A percentile compares a stretch with the other conserved stretches of the same genome.
Conservation (phyloP, 768 basidiomycete genomes). For the Pleurotus tuoliensis region DNA sequence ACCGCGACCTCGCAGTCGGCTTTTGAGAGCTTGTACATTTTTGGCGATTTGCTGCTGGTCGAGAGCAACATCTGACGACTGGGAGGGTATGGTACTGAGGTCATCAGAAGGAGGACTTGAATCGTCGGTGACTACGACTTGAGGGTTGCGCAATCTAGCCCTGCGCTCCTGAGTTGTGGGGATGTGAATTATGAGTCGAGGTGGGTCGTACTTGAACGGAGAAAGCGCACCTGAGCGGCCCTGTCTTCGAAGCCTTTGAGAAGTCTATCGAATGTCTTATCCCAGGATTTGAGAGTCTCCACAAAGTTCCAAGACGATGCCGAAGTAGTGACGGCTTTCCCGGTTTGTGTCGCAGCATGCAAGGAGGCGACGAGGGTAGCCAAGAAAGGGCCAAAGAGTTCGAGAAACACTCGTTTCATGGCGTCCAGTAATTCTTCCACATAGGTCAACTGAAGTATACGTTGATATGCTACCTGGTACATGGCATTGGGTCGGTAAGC, state of each 20-base stretch:
- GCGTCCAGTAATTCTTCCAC: slow-evolving; percentile 83
- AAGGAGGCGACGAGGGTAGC: slow-evolving; percentile 80
- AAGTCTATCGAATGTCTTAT: slow-evolving; percentile 72
- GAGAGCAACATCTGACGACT: slow-evolving; percentile 46
- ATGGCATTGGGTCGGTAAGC: slow-evolving; percentile 6
- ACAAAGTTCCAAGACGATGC: slow-evolving; percentile 62
- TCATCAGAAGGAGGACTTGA: slow-evolving; percentile 59
- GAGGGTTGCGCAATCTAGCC: slow-evolving; percentile 48
- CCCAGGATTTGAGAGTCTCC: slow-evolving; percentile 76
- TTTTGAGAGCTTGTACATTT: slow-evolving; percentile 89
- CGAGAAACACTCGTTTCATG: slow-evolving; percentile 81
- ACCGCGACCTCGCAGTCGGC: slow-evolving; percentile 72
- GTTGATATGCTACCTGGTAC: slow-evolving; percentile 88
- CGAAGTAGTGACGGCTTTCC: slow-evolving; percentile 32
- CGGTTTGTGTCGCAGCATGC: slow-evolving; percentile 53
- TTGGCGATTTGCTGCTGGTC: slow-evolving; percentile 91
- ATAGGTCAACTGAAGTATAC: slow-evolving; percentile 91
- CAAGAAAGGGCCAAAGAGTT: slow-evolving; percentile 82
- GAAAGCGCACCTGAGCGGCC: slow-evolving; percentile 53
- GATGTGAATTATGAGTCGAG: neutral
- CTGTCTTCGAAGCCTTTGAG: slow-evolving; percentile 72
- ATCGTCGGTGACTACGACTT: slow-evolving; percentile 28
- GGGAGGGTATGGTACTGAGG: slow-evolving; percentile 48
- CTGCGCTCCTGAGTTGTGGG: slow-evolving; percentile 58
- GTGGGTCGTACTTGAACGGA: neutral